These are phyloP conservation scores for Syzygium oleosum DNA, from an alignment of 345 rosid species.

Conservation along the genomic window DNA sequence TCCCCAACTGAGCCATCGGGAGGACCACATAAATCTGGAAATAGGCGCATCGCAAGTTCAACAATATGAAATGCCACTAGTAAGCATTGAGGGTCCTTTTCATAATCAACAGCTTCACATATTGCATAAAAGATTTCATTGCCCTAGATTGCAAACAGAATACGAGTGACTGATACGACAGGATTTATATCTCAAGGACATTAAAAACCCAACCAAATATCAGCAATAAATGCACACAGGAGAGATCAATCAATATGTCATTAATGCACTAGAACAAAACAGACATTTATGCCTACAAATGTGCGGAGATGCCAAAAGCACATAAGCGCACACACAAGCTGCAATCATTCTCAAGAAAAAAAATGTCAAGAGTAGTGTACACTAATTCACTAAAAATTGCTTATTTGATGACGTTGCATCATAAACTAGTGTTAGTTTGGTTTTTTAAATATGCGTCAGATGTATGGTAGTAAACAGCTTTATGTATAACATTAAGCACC, in stretches of 20 bases:
- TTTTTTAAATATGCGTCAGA: neutral
- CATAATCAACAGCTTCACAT: conserved; percentile 76
- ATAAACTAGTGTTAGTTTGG: neutral
- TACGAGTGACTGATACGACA: neutral
- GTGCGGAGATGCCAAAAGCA: neutral
- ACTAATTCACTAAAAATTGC: neutral
- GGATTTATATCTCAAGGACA: neutral
- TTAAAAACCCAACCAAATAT: neutral
- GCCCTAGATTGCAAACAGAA: conserved; percentile 32
- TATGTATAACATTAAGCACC: neutral
- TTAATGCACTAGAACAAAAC: neutral
- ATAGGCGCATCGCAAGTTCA: conserved; percentile 47
- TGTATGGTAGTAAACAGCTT: neutral
- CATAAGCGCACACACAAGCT: neutral
- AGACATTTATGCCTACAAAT: neutral
- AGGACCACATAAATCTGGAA: conserved; percentile 65
- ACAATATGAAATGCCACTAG: conserved; percentile 69
- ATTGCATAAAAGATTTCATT: conserved; percentile 44
- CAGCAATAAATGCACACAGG: neutral
- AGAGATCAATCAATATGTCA: neutral
- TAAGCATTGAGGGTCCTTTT: conserved; percentile 90
- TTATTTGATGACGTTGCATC: neutral
- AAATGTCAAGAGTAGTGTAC: neutral
- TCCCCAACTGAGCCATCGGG: conserved; percentile 44
- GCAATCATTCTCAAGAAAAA: neutral